A percentile compares a stretch with the other conserved stretches of the same genome.
Conservation (phyloP, 2,329 filamentous ascomycete genomes). For the Fusarium xylarioides region DNA sequence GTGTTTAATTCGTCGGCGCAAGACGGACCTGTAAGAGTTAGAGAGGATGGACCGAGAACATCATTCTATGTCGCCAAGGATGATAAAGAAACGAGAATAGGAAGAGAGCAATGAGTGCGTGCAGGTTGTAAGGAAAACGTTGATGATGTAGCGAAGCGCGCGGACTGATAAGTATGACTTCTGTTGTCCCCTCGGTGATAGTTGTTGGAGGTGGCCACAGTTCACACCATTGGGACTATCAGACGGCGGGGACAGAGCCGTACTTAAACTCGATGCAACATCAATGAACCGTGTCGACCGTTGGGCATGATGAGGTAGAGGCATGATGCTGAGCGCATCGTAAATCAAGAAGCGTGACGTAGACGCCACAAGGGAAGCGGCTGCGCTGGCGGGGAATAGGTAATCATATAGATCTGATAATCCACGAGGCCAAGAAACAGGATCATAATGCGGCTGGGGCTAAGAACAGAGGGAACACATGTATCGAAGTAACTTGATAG, state of each 20-base stretch:
- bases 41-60: constrained; percentile 1
- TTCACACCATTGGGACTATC: background rate
- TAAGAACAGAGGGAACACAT: background rate
- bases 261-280: background rate
- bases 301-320: background rate
- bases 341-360: constrained; percentile 38
- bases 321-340: constrained; percentile 24
- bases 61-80: background rate
- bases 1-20: constrained; percentile 25
- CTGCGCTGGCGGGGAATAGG: constrained; percentile 20
- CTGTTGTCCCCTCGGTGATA: constrained; percentile 10
- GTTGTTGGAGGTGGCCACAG: background rate
- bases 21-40: constrained; percentile 21
- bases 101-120: background rate
- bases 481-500: background rate
- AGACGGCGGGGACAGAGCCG: background rate
- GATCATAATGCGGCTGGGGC: background rate
- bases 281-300: background rate
- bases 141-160: constrained; percentile 34
- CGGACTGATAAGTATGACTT: constrained; percentile 14
- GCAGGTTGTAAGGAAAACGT: constrained; percentile 9
- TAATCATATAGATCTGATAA: constrained; percentile 3
- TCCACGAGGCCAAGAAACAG: background rate
- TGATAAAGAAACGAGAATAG: background rate
- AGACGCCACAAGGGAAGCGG: constrained; percentile 28